Evolutionary conservation across 1,284 basidiomycete genomes (phyloP), one percentile per base, ranked within the genome.

Genomic region (Filobasidium uniguttulatum): DNA sequence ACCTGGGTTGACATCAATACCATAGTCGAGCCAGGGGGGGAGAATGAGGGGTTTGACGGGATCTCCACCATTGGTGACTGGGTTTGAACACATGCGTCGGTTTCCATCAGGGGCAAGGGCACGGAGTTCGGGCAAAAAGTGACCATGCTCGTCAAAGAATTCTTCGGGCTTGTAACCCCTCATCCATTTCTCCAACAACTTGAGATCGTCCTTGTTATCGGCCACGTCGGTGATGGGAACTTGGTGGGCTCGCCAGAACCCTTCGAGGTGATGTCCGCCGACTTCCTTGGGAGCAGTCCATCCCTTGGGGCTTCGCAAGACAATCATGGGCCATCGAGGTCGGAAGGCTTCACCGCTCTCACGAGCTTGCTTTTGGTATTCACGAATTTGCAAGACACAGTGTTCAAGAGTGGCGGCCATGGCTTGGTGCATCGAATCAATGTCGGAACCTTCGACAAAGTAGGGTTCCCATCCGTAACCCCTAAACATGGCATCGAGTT

Each of bases 21-120:
- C 73, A 48, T 77, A 74, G 0, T 70, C 48, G 49, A 64, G 66
- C 79, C 84, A 87, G n/a, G 79, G 71, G 0, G 82, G 82, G 1
- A 81, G 72, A 10, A 69, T 59, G 25, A 87, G 71, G 0, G 78
- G 75, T 22, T 69, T 66, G 69, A 73, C 26, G 71, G 75, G 59
- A 78, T 81, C 3, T 74, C 74, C 65, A 83, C 80, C 61, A 76
- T 63, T 63, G 37, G 62, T 52, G 22, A 62, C 52, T 10, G 61
- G 61, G 50, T 62, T 62, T 49, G 58, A 57, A 9, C 59, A 61
- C 58, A 60, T 60, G 19, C 62, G 44, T 28, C 37, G 20, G 36
- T 56, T 48, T 9, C 61, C 61, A 5, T 54, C 47, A 15, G 62
- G 62, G 1, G 52, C 57, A 30, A 63, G 55, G 3, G 26, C 49